A percentile compares a stretch with the other conserved stretches of the same genome.
These are phyloP conservation scores for Gynostemma pentaphyllum DNA, from an alignment of 306 rosid genomes.

Conservation along the genomic window DNA sequence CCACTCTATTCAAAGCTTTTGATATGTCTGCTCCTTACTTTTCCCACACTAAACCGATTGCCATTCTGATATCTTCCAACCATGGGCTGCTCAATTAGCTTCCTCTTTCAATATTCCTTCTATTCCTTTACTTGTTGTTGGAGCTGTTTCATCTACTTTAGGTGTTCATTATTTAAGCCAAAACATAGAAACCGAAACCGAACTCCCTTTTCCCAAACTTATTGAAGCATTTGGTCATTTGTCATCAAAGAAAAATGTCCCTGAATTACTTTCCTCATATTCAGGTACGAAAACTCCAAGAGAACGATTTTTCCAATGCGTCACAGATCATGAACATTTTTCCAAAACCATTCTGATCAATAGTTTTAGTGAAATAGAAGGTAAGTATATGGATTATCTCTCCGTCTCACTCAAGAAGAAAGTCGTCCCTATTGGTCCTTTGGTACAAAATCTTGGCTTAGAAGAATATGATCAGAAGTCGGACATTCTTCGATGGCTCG, in stretches of 20 bases:
- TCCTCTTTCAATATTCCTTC: constrained; percentile 9
- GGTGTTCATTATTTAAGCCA: neutral
- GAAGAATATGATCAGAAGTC: neutral
- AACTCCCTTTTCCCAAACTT: constrained; percentile 2
- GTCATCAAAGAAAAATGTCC: neutral
- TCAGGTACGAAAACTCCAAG: neutral
- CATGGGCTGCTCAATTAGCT: constrained; percentile 18
- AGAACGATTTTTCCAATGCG: too few species aligned
- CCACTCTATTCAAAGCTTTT: constrained; percentile 14
- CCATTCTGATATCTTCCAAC: constrained; percentile 19
- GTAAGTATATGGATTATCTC: constrained; percentile 9
- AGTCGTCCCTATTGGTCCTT: constrained; percentile 11
- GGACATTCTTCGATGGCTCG: neutral
- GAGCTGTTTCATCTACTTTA: neutral
- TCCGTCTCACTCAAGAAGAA: neutral
- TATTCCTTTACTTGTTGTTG: neutral
- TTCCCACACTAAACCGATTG: constrained; percentile 4
- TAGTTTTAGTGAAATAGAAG: constrained; percentile 2
- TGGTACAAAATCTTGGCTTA: neutral
- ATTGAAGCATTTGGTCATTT: neutral
- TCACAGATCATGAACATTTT: too few species aligned
- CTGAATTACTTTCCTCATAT: too few species aligned
- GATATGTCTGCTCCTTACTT: constrained; percentile 15
- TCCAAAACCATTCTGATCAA: neutral
- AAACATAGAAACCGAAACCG: neutral